Evolutionary conservation across 1,284 basidiomycete species (phyloP), one percentile per base, ranked within the genome.

Genomic region (Bjerkandera adusta): DNA sequence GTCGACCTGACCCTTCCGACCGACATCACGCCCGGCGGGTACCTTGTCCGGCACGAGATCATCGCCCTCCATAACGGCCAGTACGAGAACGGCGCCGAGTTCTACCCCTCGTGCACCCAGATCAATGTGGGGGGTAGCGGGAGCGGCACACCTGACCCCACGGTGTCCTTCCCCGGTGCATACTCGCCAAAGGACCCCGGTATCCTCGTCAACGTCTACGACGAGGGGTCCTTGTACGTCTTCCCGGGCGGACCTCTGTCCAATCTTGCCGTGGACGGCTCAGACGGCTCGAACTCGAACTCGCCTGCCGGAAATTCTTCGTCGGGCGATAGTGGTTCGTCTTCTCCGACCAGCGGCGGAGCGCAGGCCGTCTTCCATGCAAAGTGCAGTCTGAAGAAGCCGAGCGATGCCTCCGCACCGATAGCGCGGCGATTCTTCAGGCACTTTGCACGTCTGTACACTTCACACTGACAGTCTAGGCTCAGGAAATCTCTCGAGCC

Each of bases 21-120:
- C 25, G 73, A 67, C 45, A 63, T 88, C 45, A 68, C 73, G 0
- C 61, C 81, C 0, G 85, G 85, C 2, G 68, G 79, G 54, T 88
- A 87, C 61, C 69, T 88, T 50, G 62, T 88, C 54, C 80, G 85
- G 3, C 77, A 83, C 60, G 85, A 30, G 62, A 75, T 87, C 60
- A 81, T 87, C 58, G 77, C 81, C 6, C 74, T 87, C 11, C 85
- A 87, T 53, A 68, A 77, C 20, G 85, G 71, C 7, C 58, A 58
- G 33, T 49, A 57, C 1, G 2, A 47, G 1, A 76, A 77, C 5
- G 79, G 79, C n/a, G 84, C 82, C 11, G 84, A 87, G 62, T 86
- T 85, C 67, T 87, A 87, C 58, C 79, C 79, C 0, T 75, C 71
- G 18, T 88, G 84, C 58, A 61, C 75, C 4, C 85, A 87, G 56